Conservation (phyloP, 2,329 filamentous ascomycete species). For the Pleoardoris graminearum region DNA sequence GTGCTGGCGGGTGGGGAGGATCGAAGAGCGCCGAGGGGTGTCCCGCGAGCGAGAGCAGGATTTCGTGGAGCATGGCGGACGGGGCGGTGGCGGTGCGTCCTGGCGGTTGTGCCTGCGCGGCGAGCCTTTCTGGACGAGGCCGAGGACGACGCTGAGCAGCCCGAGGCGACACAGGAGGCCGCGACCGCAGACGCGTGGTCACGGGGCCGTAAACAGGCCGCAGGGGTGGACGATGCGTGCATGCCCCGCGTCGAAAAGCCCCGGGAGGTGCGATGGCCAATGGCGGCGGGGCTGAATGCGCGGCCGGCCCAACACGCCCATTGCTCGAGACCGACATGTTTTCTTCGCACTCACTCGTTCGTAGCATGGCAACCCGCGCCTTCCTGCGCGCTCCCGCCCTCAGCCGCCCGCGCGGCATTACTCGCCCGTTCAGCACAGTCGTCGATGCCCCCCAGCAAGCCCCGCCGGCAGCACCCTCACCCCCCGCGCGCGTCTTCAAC, state of each 20-base stretch:
- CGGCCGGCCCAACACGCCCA: background rate
- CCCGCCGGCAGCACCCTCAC: constrained; percentile 12
- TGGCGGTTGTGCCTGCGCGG: constrained; percentile 16
- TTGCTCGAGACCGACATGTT: background rate
- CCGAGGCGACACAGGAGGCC: constrained; percentile 43
- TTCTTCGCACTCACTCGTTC: background rate
- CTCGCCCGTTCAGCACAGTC: constrained; percentile 39
- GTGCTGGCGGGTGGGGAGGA: constrained; percentile 47
- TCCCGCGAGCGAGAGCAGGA: constrained; percentile 92
- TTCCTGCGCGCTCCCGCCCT: constrained; percentile 11
- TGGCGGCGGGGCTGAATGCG: background rate
- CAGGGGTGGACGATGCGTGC: no score
- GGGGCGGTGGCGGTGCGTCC: constrained; percentile 20
- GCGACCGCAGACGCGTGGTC: constrained; percentile 5
- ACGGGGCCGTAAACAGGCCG: no score
- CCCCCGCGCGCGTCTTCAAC: constrained; percentile 30
- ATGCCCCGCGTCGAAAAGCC: no score
- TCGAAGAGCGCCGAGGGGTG: constrained; percentile 87
- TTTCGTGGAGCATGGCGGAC: constrained; percentile 86
- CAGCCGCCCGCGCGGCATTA: constrained; percentile 1
- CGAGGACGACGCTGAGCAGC: constrained; percentile 39
- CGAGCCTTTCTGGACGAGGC: constrained; percentile 30
- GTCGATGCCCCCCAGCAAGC: constrained; percentile 35
- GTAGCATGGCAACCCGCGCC: constrained; percentile 11
- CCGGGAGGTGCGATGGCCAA: constrained; percentile 6